phyloP scores from a whole-genome alignment of 495 filamentous ascomycete species.

The Lasiosphaeriaceae sp. region DNA sequence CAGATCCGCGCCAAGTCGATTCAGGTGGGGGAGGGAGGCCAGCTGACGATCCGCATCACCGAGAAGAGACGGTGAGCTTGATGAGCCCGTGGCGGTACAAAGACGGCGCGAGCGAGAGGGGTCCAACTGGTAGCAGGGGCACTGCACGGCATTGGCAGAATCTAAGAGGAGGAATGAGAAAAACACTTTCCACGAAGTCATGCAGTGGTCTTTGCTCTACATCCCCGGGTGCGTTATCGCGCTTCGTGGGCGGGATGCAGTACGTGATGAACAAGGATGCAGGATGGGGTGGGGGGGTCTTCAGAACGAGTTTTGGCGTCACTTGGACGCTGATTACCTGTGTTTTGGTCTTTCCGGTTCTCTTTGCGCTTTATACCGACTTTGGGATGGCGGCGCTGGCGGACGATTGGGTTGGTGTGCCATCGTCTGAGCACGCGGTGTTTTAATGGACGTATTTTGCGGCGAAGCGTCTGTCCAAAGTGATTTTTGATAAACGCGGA shows the following conservation, averaged over 20 bases:
- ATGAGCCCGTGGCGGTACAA: too few relatives aligned
- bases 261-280: not conserved
- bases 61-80: too few relatives aligned
- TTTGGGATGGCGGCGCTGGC: constrained; percentile 29
- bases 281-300: too few relatives aligned
- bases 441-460: constrained; percentile 34
- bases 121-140: too few relatives aligned
- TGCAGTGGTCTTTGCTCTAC: constrained; percentile 12
- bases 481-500: constrained; percentile 17
- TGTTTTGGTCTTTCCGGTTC: constrained; percentile 11
- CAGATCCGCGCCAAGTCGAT: too few relatives aligned
- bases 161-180: not conserved
- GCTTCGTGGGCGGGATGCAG: constrained; percentile 13
- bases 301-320: not conserved
- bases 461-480: constrained; percentile 30
- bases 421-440: constrained; percentile 22
- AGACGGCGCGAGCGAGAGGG: too few relatives aligned
- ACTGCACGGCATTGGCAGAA: not conserved
- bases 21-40: too few relatives aligned
- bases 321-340: constrained; percentile 3
- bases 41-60: not conserved
- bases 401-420: constrained; percentile 21
- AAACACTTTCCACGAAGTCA: constrained; percentile 4
- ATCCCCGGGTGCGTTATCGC: constrained; percentile 12
- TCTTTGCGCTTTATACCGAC: constrained; percentile 30